Percentiles rank a stretch among this genome's conserved stretches.
Conservation (phyloP, 805 yeast species). For the Priceomyces castillae region DNA sequence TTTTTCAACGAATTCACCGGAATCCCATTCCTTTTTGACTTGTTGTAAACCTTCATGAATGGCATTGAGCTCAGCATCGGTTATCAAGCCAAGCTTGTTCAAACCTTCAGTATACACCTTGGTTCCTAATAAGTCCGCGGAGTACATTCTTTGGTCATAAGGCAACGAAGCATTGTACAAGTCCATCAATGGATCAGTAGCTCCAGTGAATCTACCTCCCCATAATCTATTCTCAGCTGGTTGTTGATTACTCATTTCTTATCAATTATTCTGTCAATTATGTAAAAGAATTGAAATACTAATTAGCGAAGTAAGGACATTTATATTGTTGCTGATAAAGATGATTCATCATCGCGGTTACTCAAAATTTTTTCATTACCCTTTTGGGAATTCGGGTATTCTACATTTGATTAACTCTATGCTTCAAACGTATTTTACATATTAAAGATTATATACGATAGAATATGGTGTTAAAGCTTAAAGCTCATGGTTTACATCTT, state of each 20-base stretch:
- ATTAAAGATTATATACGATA: background rate
- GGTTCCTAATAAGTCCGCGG: slow-evolving; percentile 92
- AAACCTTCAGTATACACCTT: slow-evolving; percentile 89
- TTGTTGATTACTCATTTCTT: slow-evolving; percentile 31
- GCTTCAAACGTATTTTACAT: slow-evolving; percentile 1
- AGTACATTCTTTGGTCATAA: slow-evolving; percentile 91
- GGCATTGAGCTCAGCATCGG: slow-evolving; percentile 66
- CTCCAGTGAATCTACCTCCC: slow-evolving; percentile 99
- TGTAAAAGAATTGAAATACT: background rate
- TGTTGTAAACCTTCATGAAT: slow-evolving; percentile 79
- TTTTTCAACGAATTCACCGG: slow-evolving; percentile 63
- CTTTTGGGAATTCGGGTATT: slow-evolving; percentile 1
- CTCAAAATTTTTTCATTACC: slow-evolving; percentile 2
- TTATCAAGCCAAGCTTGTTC: slow-evolving; percentile 71
- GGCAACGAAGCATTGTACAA: slow-evolving; percentile 95
- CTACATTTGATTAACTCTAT: background rate
- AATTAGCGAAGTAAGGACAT: slow-evolving; percentile 1
- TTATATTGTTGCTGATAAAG: slow-evolving; percentile 1
- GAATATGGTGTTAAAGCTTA: slow-evolving; percentile 1
- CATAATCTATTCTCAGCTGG: slow-evolving; percentile 76
- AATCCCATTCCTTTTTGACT: slow-evolving; percentile 81
- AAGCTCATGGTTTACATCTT: slow-evolving; percentile 86
- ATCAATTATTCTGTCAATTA: background rate
- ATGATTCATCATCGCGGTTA: slow-evolving; percentile 10
- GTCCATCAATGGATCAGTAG: slow-evolving; percentile 96